These are phyloP conservation scores for Terana coerulea DNA, from an alignment of 768 basidiomycete species.

Conservation along the genomic window DNA sequence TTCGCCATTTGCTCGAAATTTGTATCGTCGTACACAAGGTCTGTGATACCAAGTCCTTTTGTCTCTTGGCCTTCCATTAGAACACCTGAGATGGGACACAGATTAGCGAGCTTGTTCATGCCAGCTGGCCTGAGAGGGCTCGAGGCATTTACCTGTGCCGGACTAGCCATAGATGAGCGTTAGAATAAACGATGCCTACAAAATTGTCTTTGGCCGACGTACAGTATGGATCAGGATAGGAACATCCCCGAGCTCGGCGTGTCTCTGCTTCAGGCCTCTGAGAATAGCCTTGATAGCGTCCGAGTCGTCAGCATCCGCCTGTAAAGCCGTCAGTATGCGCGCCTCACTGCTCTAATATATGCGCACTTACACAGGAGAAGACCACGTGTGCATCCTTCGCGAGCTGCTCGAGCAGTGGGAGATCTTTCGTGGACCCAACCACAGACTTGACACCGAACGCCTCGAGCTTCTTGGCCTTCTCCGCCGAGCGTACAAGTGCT, in stretches of 20 bases:
- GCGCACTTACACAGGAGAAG: slow-evolving; percentile 17
- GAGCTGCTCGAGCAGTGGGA: slow-evolving; percentile 32
- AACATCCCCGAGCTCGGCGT: slow-evolving; percentile 35
- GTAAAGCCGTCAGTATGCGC: neutral
- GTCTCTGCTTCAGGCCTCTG: slow-evolving; percentile 45
- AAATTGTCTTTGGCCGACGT: neutral
- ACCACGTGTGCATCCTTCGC: slow-evolving; percentile 43
- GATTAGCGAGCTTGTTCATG: neutral
- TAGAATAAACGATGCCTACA: neutral
- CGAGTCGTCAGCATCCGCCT: slow-evolving; percentile 47
- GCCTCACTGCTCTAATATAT: neutral
- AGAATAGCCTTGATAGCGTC: slow-evolving; percentile 43
- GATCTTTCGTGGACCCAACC: slow-evolving; percentile 27
- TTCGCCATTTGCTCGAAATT: slow-evolving; percentile 41
- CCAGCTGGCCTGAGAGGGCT: no score
- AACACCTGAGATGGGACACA: neutral
- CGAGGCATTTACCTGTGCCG: slow-evolving; percentile 27
- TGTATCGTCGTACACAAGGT: slow-evolving; percentile 46
- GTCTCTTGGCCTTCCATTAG: neutral
- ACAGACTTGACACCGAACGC: slow-evolving; percentile 19
- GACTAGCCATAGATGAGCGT: slow-evolving; percentile 24
- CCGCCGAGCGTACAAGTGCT: slow-evolving; percentile 40
- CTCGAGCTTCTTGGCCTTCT: slow-evolving; percentile 29
- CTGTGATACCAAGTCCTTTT: slow-evolving; percentile 23
- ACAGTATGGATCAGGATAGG: slow-evolving; percentile 55